Evolutionary conservation across 129 eudicot species (phyloP), one percentile per base, ranked within the genome.

Genomic region (Ambrosia artemisiifolia): DNA sequence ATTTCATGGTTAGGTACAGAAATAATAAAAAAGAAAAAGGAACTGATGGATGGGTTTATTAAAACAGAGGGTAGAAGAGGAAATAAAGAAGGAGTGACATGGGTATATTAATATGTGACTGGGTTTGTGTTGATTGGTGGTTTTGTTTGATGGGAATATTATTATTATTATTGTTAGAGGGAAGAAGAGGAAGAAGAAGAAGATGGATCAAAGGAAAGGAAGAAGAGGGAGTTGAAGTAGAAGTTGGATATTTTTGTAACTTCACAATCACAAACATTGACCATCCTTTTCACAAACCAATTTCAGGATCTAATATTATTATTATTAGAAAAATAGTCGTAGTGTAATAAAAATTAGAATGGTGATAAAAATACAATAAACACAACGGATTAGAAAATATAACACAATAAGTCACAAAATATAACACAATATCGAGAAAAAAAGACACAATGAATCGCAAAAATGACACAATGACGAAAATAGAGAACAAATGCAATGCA

Each of bases 1-100:
- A 88, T 75, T 84, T 88, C 97, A 91, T 91, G 69, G 1, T 71
- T 3, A 33, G 24, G 14, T 61, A 61, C 11, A 61, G 24, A 61
- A 34, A n/a, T 13, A 2, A 24, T 24, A 24, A 24, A 24, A 24
- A 24, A 24, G 28, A 24, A 24, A 7, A 61, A 61, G 2, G 12
- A 34, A 35, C 5, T 61, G 34, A 44, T 61, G 3, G 19, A 7
- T 56, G 20, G 33, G 11, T 1, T 30, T 11, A 16, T 28, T 14
- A 61, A 34, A 28, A 61, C 44, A 12, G 33, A 33, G 11, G 66
- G 6, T 56, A 56, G 35, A 54, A 54, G 32, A 54, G 1, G 61
- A 54, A 54, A 54, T 32, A 18, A 57, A 10, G 64, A 28, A 35
- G 1, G 67, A 62, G 36, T 11, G 11, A 14, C 42, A 13, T 60